These are phyloP conservation scores for Penicillium sp. DNA, from an alignment of 2,329 filamentous ascomycete species.

Conservation along the genomic window DNA sequence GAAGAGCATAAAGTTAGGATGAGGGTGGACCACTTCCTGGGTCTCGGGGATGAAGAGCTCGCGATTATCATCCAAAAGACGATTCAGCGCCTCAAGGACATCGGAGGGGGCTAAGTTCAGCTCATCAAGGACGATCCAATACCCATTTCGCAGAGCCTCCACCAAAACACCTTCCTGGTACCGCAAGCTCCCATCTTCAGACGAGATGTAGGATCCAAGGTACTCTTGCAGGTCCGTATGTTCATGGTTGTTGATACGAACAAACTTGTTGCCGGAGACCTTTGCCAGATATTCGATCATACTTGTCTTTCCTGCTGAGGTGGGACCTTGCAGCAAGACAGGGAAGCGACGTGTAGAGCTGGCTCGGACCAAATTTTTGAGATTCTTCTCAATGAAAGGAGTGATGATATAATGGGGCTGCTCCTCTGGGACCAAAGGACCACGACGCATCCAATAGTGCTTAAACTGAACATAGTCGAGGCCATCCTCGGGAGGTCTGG, in stretches of 20 bases:
- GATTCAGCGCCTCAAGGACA: slow-evolving; percentile 93
- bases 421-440: slow-evolving; percentile 68
- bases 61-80: slow-evolving; percentile 92
- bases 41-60: slow-evolving; percentile 96
- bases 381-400: slow-evolving; percentile 89
- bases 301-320: slow-evolving; percentile 96
- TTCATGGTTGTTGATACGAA: slow-evolving; percentile 99
- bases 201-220: slow-evolving; percentile 90
- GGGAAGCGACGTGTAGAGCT: slow-evolving; percentile 92
- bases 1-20: slow-evolving; percentile 96
- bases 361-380: slow-evolving; percentile 91
- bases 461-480: slow-evolving; percentile 81
- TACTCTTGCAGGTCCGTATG: slow-evolving; percentile 99
- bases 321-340: slow-evolving; percentile 93
- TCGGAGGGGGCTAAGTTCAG: slow-evolving; percentile 96
- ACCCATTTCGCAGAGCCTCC: slow-evolving; percentile 86
- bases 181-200: slow-evolving; percentile 77
- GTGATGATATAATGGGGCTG: slow-evolving; percentile 95
- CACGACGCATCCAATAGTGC: slow-evolving; percentile 89
- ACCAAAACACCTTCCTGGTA: slow-evolving; percentile 96
- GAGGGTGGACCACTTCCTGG: slow-evolving; percentile 88
- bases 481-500: slow-evolving; percentile 77
- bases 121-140: slow-evolving; percentile 98
- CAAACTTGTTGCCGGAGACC: slow-evolving; percentile 93
- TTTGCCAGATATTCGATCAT: slow-evolving; percentile 99